Evolutionary conservation across 208 protist genomes (phyloP), one percentile per base, ranked within the genome.

Genomic region (Leishmania gerbilli): DNA sequence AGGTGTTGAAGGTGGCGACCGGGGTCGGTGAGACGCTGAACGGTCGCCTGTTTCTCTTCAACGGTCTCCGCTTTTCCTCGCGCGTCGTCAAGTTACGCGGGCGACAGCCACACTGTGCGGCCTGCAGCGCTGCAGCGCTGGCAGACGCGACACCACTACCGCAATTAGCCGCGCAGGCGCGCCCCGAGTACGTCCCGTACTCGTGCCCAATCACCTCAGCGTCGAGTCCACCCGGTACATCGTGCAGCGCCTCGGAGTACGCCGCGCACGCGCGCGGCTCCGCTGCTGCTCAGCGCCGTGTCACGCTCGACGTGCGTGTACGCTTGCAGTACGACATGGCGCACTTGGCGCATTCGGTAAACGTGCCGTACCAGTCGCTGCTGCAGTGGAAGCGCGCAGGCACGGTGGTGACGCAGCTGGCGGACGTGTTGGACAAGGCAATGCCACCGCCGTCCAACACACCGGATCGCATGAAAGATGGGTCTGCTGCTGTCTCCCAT

Each of bases 1-100:
- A 99, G 81, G 89, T 84, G 31, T 74, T 98, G 55, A 99, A 99
- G 82, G 76, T 99, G 40, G 58, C 98, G 47, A 79, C 91, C 27
- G 87, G 86, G 47, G 89, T 91, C 5, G 95, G 94, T 15, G 89
- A 95, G 11, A 67, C 88, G 0, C 84, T 98, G 17, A 79, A 79
- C 6, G 93, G 95, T 3, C 89, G 93, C 42, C 84, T 99, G 80
- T 88, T 98, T n/a, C 19, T 98, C 34, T 97, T 98, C 76, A 90
- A 98, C 76, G 96, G 92, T 0, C 89, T 95, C 1, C 89, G 86
- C 45, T 88, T 90, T 62, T 88, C 88, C 7, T 84, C 88, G 24
- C 88, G 92, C 17, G 91, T 96, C 74, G 95, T 98, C 49, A 78
- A 84, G 71, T 85, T 98, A 58, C 92, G 95, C 11, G 75, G 64